phyloP scores from a whole-genome alignment of 371 early-diverging fungal species.

The Lichtheimia ornata region DNA sequence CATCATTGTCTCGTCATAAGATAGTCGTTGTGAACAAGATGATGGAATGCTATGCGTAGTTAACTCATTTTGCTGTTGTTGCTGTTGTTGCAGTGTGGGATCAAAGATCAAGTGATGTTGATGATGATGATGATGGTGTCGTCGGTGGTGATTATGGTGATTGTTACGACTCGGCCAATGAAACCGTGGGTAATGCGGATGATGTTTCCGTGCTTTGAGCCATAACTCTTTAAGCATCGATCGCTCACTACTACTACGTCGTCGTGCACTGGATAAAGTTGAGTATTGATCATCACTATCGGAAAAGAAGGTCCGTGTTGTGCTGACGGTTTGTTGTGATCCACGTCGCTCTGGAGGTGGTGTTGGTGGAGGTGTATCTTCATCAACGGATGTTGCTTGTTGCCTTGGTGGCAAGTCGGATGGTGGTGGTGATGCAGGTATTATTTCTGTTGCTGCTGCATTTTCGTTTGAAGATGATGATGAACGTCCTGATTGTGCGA shows the following conservation, averaged over 20 bases:
- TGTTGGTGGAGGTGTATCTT: background rate
- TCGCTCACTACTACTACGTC: slow-evolving; percentile 26
- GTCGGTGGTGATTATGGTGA: slow-evolving; percentile 13
- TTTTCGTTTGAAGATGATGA: background rate
- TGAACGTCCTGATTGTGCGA: too few species aligned
- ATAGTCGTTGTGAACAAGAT: background rate
- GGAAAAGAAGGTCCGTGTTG: slow-evolving; percentile 26
- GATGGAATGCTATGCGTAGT: background rate
- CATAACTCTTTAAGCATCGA: slow-evolving; percentile 32
- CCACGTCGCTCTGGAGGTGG: slow-evolving; percentile 20
- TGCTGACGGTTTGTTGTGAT: slow-evolving; percentile 31
- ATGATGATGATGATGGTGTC: slow-evolving; percentile 6
- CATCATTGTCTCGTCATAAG: background rate
- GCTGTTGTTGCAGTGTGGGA: background rate
- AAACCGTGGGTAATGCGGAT: slow-evolving; percentile 36
- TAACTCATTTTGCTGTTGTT: slow-evolving; percentile 1
- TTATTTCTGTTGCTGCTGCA: slow-evolving; percentile 1
- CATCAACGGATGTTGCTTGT: too few species aligned
- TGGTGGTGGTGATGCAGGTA: slow-evolving; percentile 6
- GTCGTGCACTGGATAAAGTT: slow-evolving; percentile 22
- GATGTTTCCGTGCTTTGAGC: slow-evolving; percentile 33
- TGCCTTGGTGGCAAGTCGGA: background rate
- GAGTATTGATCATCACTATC: slow-evolving; percentile 29
- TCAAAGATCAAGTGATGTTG: background rate
- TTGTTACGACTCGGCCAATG: slow-evolving; percentile 22